These are phyloP conservation scores for Anaeramoeba flamelloides DNA, from an alignment of 78 protist genomes.

Conservation along the genomic window DNA sequence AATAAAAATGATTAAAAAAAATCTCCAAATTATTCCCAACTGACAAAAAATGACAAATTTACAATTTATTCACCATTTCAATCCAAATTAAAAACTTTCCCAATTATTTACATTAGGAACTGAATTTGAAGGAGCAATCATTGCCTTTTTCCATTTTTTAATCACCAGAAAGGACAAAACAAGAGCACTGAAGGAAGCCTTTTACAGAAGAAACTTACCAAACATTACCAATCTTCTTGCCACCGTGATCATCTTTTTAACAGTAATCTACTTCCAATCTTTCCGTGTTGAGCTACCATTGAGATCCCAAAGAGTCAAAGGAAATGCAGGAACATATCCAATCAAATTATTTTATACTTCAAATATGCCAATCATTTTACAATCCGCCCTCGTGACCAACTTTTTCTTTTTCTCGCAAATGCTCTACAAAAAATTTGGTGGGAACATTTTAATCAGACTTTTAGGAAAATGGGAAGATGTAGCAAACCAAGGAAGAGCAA, in stretches of 20 bases:
- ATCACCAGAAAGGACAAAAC: conserved; percentile 68
- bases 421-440: conserved; percentile 68
- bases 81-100: too few relatives aligned
- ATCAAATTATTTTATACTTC: conserved; percentile 99
- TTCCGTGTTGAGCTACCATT: conserved; percentile 86
- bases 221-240: conserved; percentile 92
- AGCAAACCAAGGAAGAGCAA: conserved; percentile 7
- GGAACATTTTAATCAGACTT: conserved; percentile 67
- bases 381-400: conserved; percentile 87
- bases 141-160: conserved; percentile 91
- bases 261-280: conserved; percentile 96
- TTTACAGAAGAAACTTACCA: conserved; percentile 93
- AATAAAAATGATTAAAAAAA: too few relatives aligned
- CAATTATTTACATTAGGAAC: too few relatives aligned
- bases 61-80: too few relatives aligned
- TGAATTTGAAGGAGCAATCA: conserved; percentile 99
- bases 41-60: too few relatives aligned
- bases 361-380: conserved; percentile 98
- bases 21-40: too few relatives aligned
- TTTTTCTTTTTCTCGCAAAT: conserved; percentile 90
- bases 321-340: conserved; percentile 86
- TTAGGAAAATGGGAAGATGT: conserved; percentile 94
- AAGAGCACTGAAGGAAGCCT: conserved; percentile 89
- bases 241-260: conserved; percentile 84
- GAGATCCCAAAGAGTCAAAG: too few relatives aligned